Conservation (phyloP, 495 filamentous ascomycete genomes). For the Penicillium crystallinum region DNA sequence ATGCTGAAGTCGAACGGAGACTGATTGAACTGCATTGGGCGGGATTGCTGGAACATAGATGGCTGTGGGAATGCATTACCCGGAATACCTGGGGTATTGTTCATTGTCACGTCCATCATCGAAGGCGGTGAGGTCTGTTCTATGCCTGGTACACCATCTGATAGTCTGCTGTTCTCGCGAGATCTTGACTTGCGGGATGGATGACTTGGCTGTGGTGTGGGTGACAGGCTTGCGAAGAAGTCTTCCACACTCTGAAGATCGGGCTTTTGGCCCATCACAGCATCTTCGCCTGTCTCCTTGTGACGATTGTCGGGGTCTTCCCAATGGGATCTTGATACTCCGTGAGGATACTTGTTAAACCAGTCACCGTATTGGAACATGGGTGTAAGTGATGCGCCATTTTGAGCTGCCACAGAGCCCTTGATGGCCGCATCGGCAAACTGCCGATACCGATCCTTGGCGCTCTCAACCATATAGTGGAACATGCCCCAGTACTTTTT, state of each 20-base stretch:
- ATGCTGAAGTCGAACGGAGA: slow-evolving; percentile 38
- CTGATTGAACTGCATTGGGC: slow-evolving; percentile 34
- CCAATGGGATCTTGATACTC: slow-evolving; percentile 77
- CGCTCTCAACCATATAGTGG: slow-evolving; percentile 88
- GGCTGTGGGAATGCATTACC: slow-evolving; percentile 44
- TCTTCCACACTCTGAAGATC: slow-evolving; percentile 92
- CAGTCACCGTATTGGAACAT: slow-evolving; percentile 98
- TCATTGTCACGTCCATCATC: slow-evolving; percentile 32
- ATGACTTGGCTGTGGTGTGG: slow-evolving; percentile 48
- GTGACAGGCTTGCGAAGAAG: slow-evolving; percentile 81
- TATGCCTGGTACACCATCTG: slow-evolving; percentile 22
- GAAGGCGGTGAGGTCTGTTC: slow-evolving; percentile 31
- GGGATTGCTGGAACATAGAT: slow-evolving; percentile 30
- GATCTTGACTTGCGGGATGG: slow-evolving; percentile 38
- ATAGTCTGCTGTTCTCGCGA: slow-evolving; percentile 31
- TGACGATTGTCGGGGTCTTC: slow-evolving; percentile 66
- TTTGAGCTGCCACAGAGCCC: slow-evolving; percentile 43
- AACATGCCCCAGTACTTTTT: slow-evolving; percentile 98
- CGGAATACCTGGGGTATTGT: slow-evolving; percentile 30
- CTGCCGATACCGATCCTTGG: slow-evolving; percentile 82
- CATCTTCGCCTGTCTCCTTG: slow-evolving; percentile 72
- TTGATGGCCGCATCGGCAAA: slow-evolving; percentile 70
- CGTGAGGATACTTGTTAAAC: slow-evolving; percentile 93
- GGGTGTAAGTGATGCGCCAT: slow-evolving; percentile 45
- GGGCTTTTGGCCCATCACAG: slow-evolving; percentile 75